Conservation (phyloP, 2,329 filamentous ascomycete genomes). For the Sporothrix protearum region DNA sequence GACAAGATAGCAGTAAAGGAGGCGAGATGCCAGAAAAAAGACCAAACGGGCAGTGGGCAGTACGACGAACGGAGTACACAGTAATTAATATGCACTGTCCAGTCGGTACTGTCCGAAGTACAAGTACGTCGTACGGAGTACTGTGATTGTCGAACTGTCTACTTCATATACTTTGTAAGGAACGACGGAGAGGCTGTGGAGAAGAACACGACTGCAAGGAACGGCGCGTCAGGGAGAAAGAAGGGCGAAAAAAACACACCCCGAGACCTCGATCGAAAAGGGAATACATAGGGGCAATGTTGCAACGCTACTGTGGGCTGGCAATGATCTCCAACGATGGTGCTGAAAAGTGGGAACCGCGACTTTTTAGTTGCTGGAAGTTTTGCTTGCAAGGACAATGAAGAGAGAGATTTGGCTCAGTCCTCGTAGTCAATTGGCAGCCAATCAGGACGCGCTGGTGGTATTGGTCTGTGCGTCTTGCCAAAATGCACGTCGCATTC, state of each 20-base stretch:
- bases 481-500: background rate
- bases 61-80: no score
- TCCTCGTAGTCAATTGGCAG: background rate
- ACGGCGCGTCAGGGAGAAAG: conserved; percentile 1
- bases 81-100: no score
- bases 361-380: background rate
- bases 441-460: background rate
- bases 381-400: background rate
- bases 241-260: background rate
- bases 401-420: background rate
- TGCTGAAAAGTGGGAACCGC: conserved; percentile 5
- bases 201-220: conserved; percentile 12
- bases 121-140: no score
- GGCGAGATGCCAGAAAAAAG: background rate
- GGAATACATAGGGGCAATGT: conserved; percentile 8
- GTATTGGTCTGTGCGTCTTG: background rate
- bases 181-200: background rate
- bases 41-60: background rate
- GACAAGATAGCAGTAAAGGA: background rate
- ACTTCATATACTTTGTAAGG: no score
- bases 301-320: background rate
- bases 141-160: no score
- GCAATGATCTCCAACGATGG: no score
- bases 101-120: no score
- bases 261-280: background rate